These are phyloP conservation scores for Calonectria pseudoturangicola DNA, from an alignment of 2,329 filamentous ascomycete genomes.

Conservation along the genomic window DNA sequence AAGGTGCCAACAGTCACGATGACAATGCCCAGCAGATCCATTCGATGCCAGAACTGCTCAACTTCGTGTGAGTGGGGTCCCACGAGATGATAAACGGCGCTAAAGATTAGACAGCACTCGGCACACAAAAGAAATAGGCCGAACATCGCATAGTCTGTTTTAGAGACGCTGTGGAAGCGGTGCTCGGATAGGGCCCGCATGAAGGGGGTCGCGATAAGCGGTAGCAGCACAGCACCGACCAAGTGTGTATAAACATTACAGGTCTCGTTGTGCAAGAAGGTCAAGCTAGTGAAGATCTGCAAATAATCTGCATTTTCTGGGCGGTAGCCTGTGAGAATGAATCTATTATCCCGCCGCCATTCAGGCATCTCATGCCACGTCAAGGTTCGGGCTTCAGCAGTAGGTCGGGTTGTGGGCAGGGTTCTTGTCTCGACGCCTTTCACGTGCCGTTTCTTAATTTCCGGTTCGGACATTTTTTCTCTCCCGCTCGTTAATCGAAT, in stretches of 20 bases:
- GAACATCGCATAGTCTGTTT: constrained; percentile 42
- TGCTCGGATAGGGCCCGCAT: constrained; percentile 23
- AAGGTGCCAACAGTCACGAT: constrained; percentile 45
- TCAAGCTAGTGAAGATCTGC: constrained; percentile 34
- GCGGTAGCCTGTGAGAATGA: constrained; percentile 41
- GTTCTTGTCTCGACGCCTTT: background rate
- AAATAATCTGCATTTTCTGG: constrained; percentile 33
- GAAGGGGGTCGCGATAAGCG: constrained; percentile 31
- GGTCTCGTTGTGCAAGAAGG: constrained; percentile 44
- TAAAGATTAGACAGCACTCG: constrained; percentile 41
- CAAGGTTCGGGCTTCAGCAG: background rate
- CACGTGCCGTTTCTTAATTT: constrained; percentile 8
- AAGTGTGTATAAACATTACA: constrained; percentile 44
- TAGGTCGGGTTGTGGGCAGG: background rate
- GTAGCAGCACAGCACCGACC: constrained; percentile 37
- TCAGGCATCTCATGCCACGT: constrained; percentile 26
- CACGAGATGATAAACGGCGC: constrained; percentile 42
- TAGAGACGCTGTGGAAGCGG: background rate
- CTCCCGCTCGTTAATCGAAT: too few species aligned
- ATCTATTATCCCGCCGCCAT: constrained; percentile 36
- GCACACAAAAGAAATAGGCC: constrained; percentile 43
- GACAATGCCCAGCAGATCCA: constrained; percentile 49
- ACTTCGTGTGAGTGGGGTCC: constrained; percentile 40
- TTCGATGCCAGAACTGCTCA: constrained; percentile 46
- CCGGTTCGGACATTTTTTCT: background rate